phyloP scores from a whole-genome alignment of 768 basidiomycete genomes.

The Panellus pusillus region DNA sequence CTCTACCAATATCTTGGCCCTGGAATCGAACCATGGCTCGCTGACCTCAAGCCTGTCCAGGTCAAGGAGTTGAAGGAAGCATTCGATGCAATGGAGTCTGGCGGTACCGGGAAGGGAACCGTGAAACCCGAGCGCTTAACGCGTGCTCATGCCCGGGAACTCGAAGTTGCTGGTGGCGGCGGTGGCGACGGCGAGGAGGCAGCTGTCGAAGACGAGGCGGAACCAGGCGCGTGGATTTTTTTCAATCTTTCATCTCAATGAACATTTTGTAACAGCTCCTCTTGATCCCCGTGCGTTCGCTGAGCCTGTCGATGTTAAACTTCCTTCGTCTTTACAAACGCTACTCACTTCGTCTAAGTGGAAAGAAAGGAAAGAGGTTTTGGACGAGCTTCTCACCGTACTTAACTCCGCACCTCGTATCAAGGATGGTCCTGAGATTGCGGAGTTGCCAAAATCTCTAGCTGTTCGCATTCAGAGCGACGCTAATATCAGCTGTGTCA shows the following conservation, averaged over 20 bases:
- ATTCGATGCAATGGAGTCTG: slow-evolving; percentile 80
- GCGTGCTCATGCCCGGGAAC: slow-evolving; percentile 72
- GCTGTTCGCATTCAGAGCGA: slow-evolving; percentile 83
- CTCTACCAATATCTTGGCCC: slow-evolving; percentile 87
- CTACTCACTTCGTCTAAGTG: slow-evolving; percentile 89
- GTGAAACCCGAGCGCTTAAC: slow-evolving; percentile 82
- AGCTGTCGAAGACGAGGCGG: slow-evolving; percentile 38
- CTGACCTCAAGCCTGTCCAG: slow-evolving; percentile 95
- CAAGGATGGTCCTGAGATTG: slow-evolving; percentile 76
- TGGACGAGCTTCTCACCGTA: slow-evolving; percentile 78
- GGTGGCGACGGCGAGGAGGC: slow-evolving; percentile 39
- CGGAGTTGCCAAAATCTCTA: slow-evolving; percentile 72
- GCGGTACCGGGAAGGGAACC: slow-evolving; percentile 82
- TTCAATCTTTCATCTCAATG: slow-evolving; percentile 10
- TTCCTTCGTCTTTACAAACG: slow-evolving; percentile 74
- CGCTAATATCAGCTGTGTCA: slow-evolving; percentile 95
- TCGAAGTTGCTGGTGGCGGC: slow-evolving; percentile 43
- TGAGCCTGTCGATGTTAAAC: slow-evolving; percentile 80
- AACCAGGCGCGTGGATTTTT: slow-evolving; percentile 40
- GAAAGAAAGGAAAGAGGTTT: slow-evolving; percentile 93
- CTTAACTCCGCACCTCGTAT: slow-evolving; percentile 73
- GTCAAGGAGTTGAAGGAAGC: slow-evolving; percentile 92
- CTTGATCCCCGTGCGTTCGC: slow-evolving; percentile 79
- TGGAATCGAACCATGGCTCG: slow-evolving; percentile 80
- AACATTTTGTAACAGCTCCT: slow-evolving; percentile 42